Base-by-base conservation (phyloP, 441 rosid species). In the Brassica hybrid region DNA sequence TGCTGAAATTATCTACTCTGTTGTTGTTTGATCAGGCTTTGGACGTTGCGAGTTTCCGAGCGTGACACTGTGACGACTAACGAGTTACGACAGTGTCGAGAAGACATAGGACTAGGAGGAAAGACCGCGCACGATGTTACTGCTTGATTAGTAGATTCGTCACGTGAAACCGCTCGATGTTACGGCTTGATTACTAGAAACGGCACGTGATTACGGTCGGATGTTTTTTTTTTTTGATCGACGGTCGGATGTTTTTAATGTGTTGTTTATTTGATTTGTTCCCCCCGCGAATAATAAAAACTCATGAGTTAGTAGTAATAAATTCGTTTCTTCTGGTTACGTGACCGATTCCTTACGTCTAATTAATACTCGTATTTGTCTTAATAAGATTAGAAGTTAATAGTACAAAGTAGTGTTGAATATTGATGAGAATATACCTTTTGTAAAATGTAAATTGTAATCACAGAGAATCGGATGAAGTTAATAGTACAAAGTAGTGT, bases 11-110 rank as follows among this genome's bases (percentile, higher is more conserved):
- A 18, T 32, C 2, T 38, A 9, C n/a, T n/a, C n/a, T n/a, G n/a
- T 23, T 73, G 5, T 62, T 0, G 67, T 64, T 75, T 79, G 21
- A 19, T 17, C 83, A 94, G 97, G 98, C 52, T 50, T n/a, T 50
- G 97, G 97, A 65, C 82, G 69, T 25, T 94, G 98, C 88, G 80
- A 85, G 80, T 89, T 91, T 73, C 97, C 97, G 1, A 87, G 96
- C 45, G 87, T 84, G 62, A 87, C 83, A 13, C 89, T 88, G 57
- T 87, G 86, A 87, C 21, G 65, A 17, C 56, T 25, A 27, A 43
- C 63, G 59, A 16, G 8, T 71, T 57, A 63, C 34, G 60, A 17
- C n/a, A 43, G 25, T 30, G 54, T 23, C 56, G 14, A 43, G 17
- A 25, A 9, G 67, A 32, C 68, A 8, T 48, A 38, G 3, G 8